These are phyloP conservation scores for Amaranthus hypochondriacus DNA, from an alignment of 148 eudicot genomes.

Conservation along the genomic window DNA sequence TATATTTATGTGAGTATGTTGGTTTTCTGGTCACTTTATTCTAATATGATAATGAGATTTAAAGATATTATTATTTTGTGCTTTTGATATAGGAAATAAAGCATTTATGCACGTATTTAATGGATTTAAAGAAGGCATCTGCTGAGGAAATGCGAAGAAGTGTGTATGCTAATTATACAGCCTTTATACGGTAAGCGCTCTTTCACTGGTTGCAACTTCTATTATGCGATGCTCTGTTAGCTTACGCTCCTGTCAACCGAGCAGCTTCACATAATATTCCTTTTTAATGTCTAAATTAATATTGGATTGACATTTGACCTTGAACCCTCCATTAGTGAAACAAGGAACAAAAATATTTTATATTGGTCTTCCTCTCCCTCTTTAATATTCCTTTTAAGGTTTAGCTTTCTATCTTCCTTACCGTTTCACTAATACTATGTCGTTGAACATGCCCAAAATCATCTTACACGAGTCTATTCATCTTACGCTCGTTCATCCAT, in stretches of 20 bases:
- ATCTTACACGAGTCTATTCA: no score
- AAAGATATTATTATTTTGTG: background rate
- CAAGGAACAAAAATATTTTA: background rate
- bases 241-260: background rate
- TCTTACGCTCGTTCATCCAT: no score
- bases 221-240: background rate
- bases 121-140: slow-evolving; percentile 91
- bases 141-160: slow-evolving; percentile 98
- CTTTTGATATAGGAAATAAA: slow-evolving; percentile 65
- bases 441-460: no score
- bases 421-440: no score
- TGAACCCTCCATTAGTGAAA: background rate
- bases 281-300: background rate
- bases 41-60: background rate
- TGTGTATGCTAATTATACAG: slow-evolving; percentile 92
- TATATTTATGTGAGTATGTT: background rate
- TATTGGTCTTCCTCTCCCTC: background rate
- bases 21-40: background rate
- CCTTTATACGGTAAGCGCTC: slow-evolving; percentile 81
- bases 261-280: background rate
- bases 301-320: no score
- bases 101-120: slow-evolving; percentile 72
- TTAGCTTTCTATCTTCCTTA: no score
- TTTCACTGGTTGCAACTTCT: background rate
- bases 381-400: background rate